Base-by-base conservation (phyloP, 805 yeast genomes). In the Nakazawaea wickerhamii region DNA sequence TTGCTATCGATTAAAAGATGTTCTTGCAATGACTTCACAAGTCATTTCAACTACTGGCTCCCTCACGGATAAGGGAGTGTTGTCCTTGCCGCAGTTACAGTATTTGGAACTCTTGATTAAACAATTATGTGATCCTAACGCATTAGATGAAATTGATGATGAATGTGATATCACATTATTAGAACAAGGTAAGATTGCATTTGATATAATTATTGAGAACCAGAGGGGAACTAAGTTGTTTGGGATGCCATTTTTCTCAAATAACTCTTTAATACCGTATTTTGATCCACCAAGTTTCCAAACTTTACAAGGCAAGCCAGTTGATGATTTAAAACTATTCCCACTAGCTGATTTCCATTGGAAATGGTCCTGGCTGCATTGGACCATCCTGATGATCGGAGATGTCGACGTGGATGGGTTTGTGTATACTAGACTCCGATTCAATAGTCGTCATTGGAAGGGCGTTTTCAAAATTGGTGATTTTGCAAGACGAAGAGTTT, bases 371-470 rank as follows among this genome's bases (percentile, higher is more conserved):
- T 76, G 82, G 82, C 62, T 61, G n/a, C 53, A 52, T 32, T 75
- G 81, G 81, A 70, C 73, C 44, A 66, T 73, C 3, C 51, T 74
- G 44, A 75, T 75, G 81, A 58, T 68, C 33, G 63, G 65, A 38
- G 80, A 76, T 48, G 78, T 74, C 23, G 82, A 76, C 50, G 80
- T 75, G 46, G 71, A 71, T 46, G 82, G 82, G 3, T 76, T 81
- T 80, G 57, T 70, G 3, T 76, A 76, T 49, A 65, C 75, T 31
- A 47, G 54, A n/a, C 37, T 67, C 2, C 49, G 68, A 14, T 73
- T 72, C 52, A 61, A 61, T 10, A 60, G 70, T 39, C 54, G 53
- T 35, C 53, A 57, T 30, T 76, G 82, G 82, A 70, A 70, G 49
- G 81, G 80, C 4, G 64, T 65, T 31, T 71, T 70, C 31, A 55